A percentile compares a stretch with the other conserved stretches of the same genome.
phyloP scores from a whole-genome alignment of 306 rosid genomes.

The Carpinus viminea region DNA sequence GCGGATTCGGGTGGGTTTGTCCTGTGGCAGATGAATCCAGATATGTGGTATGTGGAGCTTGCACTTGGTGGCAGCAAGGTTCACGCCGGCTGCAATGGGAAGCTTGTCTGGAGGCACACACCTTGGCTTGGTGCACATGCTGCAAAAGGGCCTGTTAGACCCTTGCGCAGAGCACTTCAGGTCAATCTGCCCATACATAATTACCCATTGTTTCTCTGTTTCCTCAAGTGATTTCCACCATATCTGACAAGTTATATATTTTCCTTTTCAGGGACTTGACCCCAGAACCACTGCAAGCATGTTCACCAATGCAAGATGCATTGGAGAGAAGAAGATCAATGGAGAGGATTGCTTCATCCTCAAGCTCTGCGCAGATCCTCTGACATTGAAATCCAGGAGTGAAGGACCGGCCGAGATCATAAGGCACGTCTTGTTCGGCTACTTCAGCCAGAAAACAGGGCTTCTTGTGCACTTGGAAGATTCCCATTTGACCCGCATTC shows the following conservation, averaged over 20 bases:
- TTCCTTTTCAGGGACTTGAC: conserved; percentile 78
- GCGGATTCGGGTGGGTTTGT: conserved; percentile 94
- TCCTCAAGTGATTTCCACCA: background rate
- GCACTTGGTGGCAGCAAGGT: conserved; percentile 98
- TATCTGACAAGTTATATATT: background rate
- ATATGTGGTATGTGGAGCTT: conserved; percentile 99
- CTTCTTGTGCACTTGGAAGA: conserved; percentile 94
- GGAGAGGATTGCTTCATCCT: conserved; percentile 97
- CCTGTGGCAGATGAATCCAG: conserved; percentile 98
- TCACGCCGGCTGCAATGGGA: conserved; percentile 97
- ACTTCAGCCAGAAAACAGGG: conserved; percentile 99
- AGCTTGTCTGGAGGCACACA: conserved; percentile 97
- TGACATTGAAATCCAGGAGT: conserved; percentile 88
- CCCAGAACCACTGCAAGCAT: conserved; percentile 95
- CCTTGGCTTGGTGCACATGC: conserved; percentile 99
- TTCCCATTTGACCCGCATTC: conserved; percentile 98
- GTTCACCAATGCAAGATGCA: conserved; percentile 93
- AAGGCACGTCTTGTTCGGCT: conserved; percentile 92
- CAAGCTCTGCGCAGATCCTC: conserved; percentile 89
- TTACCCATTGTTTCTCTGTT: background rate
- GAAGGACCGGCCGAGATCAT: conserved; percentile 99
- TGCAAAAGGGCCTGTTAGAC: conserved; percentile 97
- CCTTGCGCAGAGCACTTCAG: conserved; percentile 95
- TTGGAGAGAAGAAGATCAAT: conserved; percentile 90
- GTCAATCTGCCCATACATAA: conserved; percentile 33